Evolutionary conservation across 2,329 filamentous ascomycete genomes (phyloP).

Genomic region (Microcyclosporella mali): DNA sequence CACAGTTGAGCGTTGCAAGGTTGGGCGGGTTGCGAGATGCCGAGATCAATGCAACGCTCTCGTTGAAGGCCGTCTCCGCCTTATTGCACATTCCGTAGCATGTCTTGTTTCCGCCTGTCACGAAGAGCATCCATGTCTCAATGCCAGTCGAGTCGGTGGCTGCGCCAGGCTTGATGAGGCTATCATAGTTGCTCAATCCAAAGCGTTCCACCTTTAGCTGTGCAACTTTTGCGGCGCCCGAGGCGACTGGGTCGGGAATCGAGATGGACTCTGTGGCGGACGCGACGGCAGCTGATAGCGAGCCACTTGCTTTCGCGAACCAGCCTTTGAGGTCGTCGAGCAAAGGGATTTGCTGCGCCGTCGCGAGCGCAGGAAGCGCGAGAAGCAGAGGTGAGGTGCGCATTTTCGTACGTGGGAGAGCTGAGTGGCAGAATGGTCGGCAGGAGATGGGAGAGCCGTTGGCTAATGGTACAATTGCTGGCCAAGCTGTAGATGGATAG

Average conservation of each 20-base stretch:
- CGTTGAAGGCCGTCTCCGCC: conserved; percentile 56
- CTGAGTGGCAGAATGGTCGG: too few relatives aligned
- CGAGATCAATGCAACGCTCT: conserved; percentile 50
- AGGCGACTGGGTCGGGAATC: conserved; percentile 38
- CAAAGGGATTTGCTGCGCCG: conserved; percentile 55
- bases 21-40: conserved; percentile 57
- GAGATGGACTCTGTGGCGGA: conserved; percentile 43
- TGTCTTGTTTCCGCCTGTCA: conserved; percentile 71
- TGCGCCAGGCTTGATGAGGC: conserved; percentile 58
- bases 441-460: too few relatives aligned
- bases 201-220: conserved; percentile 51
- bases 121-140: conserved; percentile 69
- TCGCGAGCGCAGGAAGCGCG: conserved; percentile 45
- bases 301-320: conserved; percentile 50
- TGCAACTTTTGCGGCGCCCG: conserved; percentile 38
- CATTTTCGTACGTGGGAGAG: conserved; percentile 32
- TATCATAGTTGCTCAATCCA: conserved; percentile 64
- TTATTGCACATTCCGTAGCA: conserved; percentile 65
- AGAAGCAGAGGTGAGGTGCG: conserved; percentile 49
- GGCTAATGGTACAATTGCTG: too few relatives aligned
- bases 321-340: conserved; percentile 55
- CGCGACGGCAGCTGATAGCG: conserved; percentile 49
- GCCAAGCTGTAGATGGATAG: too few relatives aligned
- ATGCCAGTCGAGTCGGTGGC: conserved; percentile 52
- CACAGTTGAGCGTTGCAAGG: conserved; percentile 66